These are phyloP conservation scores for Monilinia vaccinii-corymbosi DNA, from an alignment of 2,329 filamentous ascomycete species.

Conservation along the genomic window DNA sequence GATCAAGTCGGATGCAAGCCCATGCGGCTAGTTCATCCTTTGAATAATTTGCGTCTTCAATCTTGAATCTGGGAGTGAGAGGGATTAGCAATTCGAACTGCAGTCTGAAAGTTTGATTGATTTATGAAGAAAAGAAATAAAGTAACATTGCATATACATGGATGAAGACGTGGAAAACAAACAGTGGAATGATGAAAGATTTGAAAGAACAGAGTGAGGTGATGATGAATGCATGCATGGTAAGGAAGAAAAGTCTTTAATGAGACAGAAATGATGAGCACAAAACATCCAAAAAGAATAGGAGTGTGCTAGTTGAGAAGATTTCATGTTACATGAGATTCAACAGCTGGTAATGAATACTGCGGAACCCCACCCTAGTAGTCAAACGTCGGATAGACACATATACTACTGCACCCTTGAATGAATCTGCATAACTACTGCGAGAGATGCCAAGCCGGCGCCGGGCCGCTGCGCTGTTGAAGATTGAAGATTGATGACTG, in stretches of 20 bases:
- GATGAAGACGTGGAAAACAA: neutral
- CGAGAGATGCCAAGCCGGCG: neutral
- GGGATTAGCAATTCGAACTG: neutral
- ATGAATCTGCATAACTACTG: neutral
- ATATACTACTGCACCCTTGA: neutral
- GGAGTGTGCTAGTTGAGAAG: neutral
- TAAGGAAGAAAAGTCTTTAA: neutral
- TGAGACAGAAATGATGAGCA: neutral
- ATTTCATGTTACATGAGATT: slow-evolving; percentile 3
- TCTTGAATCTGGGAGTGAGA: slow-evolving; percentile 50
- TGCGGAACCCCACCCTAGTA: neutral
- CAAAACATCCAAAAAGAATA: too few species aligned
- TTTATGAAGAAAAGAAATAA: neutral
- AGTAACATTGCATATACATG: neutral
- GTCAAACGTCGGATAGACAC: neutral
- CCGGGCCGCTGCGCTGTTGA: neutral
- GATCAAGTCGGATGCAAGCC: slow-evolving; percentile 80
- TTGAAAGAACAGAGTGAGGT: neutral
- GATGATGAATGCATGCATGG: neutral
- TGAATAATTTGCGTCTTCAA: slow-evolving; percentile 78
- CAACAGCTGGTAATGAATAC: neutral
- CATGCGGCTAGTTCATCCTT: slow-evolving; percentile 75
- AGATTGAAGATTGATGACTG: neutral
- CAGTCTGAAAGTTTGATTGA: neutral
- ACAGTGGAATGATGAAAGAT: neutral